Evolutionary conservation across 768 basidiomycete species (phyloP).

Genomic region (Boletus sensibilis): DNA sequence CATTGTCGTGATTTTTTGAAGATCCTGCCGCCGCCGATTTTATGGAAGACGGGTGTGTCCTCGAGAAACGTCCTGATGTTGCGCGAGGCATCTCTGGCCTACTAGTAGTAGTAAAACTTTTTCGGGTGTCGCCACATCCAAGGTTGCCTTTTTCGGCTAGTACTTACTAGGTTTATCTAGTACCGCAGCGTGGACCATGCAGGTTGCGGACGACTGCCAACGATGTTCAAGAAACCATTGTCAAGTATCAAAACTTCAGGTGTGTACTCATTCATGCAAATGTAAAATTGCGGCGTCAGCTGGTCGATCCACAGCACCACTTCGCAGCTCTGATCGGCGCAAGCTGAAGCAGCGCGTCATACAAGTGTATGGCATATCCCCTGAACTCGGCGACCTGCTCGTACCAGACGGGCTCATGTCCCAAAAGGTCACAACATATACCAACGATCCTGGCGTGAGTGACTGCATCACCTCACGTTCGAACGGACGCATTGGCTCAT

Average conservation of each 20-base stretch:
- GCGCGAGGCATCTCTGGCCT: conserved; percentile 67
- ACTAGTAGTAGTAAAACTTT: background rate
- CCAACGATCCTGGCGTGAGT: conserved; percentile 61
- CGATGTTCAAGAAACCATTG: conserved; percentile 80
- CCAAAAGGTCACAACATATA: conserved; percentile 65
- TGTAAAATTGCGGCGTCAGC: background rate
- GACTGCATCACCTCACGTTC: background rate
- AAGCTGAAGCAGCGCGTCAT: conserved; percentile 65
- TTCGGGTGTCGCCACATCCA: background rate
- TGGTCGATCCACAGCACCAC: conserved; percentile 43
- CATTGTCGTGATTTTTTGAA: conserved; percentile 43
- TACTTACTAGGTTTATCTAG: background rate
- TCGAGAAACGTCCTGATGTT: conserved; percentile 69
- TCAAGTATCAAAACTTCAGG: conserved; percentile 67
- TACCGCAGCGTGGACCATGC: background rate
- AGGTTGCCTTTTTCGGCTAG: conserved; percentile 19
- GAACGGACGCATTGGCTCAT: background rate
- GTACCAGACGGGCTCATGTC: conserved; percentile 73
- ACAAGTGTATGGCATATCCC: conserved; percentile 43
- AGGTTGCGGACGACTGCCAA: background rate
- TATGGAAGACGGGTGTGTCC: conserved; percentile 62
- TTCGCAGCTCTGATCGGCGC: conserved; percentile 70
- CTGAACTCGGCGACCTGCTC: conserved; percentile 64
- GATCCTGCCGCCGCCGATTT: conserved; percentile 35
- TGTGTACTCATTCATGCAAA: conserved; percentile 5